Conservation (phyloP, 352 stramenopile species). For the Pythium myriotylum region DNA sequence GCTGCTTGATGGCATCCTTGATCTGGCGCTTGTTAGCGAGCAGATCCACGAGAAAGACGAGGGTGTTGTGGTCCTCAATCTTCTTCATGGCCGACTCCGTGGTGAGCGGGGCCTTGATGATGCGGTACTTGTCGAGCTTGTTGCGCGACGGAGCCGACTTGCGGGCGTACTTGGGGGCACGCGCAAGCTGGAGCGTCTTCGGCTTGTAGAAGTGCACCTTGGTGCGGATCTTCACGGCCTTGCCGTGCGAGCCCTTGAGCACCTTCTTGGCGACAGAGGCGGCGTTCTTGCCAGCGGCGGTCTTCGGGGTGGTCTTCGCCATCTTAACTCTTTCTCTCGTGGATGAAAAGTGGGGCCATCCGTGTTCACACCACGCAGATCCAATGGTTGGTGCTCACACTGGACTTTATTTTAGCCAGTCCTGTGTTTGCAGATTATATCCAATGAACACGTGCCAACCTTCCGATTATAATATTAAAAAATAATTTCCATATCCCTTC, state of each 20-base stretch:
- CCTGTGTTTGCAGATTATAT: too few relatives aligned
- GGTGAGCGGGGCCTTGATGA: slow-evolving; percentile 99
- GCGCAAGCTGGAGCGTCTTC: slow-evolving; percentile 95
- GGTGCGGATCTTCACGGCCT: slow-evolving; percentile 98
- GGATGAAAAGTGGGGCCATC: slow-evolving; percentile 31
- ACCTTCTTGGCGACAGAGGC: slow-evolving; percentile 93
- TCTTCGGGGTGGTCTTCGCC: slow-evolving; percentile 82
- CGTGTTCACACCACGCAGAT: not conserved
- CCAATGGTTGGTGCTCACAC: slow-evolving; percentile 27
- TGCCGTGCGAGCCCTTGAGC: slow-evolving; percentile 96
- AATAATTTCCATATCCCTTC: too few relatives aligned
- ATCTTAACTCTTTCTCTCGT: slow-evolving; percentile 74
- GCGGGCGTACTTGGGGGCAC: slow-evolving; percentile 96
- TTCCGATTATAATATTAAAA: too few relatives aligned
- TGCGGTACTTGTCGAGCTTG: slow-evolving; percentile 98
- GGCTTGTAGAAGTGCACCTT: slow-evolving; percentile 99
- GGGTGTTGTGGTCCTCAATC: slow-evolving; percentile 99
- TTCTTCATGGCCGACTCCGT: slow-evolving; percentile 99
- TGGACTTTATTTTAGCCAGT: slow-evolving; percentile 26
- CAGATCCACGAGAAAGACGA: slow-evolving; percentile 99
- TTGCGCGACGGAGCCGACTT: slow-evolving; percentile 94
- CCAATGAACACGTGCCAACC: too few relatives aligned
- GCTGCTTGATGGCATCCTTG: slow-evolving; percentile 98
- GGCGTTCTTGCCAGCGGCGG: slow-evolving; percentile 90
- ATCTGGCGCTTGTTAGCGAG: slow-evolving; percentile 99